phyloP scores from a whole-genome alignment of 2,329 filamentous ascomycete species.

The Nothophaeocryptopus gaeumannii region DNA sequence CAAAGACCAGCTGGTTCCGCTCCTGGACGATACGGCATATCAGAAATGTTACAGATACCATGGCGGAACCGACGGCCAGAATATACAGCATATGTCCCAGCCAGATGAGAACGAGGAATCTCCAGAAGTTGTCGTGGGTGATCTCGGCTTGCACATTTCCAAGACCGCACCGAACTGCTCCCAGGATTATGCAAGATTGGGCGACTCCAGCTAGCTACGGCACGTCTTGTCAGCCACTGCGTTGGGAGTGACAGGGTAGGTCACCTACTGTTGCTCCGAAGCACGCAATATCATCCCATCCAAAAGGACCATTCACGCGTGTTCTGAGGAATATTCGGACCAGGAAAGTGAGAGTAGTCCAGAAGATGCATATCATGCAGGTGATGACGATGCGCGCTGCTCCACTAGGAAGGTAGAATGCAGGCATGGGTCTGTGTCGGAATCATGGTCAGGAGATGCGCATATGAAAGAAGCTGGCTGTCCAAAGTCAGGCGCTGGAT shows the following conservation, averaged over 20 bases:
- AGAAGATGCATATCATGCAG: constrained; percentile 24
- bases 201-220: constrained; percentile 8
- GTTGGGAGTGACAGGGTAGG: no score
- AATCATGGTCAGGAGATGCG: not conserved
- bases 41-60: constrained; percentile 28
- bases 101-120: constrained; percentile 21
- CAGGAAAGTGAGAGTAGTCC: constrained; percentile 24
- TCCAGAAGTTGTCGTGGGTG: constrained; percentile 1
- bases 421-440: constrained; percentile 14
- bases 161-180: constrained; percentile 24
- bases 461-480: no score
- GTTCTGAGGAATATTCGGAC: constrained; percentile 30
- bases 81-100: constrained; percentile 20
- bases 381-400: constrained; percentile 26
- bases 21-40: constrained; percentile 27
- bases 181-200: constrained; percentile 20
- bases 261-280: constrained; percentile 22
- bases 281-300: constrained; percentile 30
- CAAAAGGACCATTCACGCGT: constrained; percentile 31
- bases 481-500: no score
- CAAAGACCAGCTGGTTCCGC: constrained; percentile 18
- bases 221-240: no score
- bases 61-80: constrained; percentile 19
- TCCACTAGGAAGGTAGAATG: constrained; percentile 22
- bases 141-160: constrained; percentile 14